phyloP scores from a whole-genome alignment of 768 basidiomycete species.

The Pisolithus orientalis region DNA sequence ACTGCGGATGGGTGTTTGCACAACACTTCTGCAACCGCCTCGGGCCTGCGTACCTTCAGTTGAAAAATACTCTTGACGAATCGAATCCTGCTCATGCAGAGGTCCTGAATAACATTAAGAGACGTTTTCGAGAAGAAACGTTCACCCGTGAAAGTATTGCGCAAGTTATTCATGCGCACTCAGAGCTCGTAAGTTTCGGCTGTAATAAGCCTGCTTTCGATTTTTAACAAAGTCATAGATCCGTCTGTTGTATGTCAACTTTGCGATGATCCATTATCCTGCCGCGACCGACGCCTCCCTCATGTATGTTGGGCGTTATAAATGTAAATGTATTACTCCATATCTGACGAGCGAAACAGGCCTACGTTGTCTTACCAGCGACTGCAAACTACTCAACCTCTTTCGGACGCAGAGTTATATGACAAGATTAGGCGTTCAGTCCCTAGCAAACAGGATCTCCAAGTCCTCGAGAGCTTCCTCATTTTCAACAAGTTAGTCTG shows the following conservation, averaged over 20 bases:
- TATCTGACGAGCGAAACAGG: conserved; percentile 34
- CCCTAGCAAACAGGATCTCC: conserved; percentile 85
- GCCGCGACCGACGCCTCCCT: conserved; percentile 56
- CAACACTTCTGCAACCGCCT: conserved; percentile 98
- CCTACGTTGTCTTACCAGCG: conserved; percentile 97
- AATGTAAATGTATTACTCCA: neutral
- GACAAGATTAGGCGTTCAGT: conserved; percentile 83
- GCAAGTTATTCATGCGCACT: conserved; percentile 80
- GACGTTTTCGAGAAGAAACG: conserved; percentile 94
- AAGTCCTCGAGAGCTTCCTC: conserved; percentile 90
- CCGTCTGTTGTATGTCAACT: conserved; percentile 92
- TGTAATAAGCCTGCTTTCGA: neutral
- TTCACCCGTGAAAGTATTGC: conserved; percentile 94
- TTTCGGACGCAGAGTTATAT: conserved; percentile 78
- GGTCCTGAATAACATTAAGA: conserved; percentile 92
- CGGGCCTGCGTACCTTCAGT: conserved; percentile 82
- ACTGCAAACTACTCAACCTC: conserved; percentile 76
- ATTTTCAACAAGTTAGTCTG: conserved; percentile 86
- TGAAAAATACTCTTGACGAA: conserved; percentile 88
- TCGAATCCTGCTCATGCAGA: conserved; percentile 85
- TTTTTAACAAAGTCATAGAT: conserved; percentile 42
- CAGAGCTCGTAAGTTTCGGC: conserved; percentile 62
- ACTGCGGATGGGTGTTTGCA: conserved; percentile 96
- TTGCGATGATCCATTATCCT: conserved; percentile 94
- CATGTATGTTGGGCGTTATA: conserved; percentile 38